phyloP scores from a whole-genome alignment of 495 filamentous ascomycete species.

The Neurospora sp. region DNA sequence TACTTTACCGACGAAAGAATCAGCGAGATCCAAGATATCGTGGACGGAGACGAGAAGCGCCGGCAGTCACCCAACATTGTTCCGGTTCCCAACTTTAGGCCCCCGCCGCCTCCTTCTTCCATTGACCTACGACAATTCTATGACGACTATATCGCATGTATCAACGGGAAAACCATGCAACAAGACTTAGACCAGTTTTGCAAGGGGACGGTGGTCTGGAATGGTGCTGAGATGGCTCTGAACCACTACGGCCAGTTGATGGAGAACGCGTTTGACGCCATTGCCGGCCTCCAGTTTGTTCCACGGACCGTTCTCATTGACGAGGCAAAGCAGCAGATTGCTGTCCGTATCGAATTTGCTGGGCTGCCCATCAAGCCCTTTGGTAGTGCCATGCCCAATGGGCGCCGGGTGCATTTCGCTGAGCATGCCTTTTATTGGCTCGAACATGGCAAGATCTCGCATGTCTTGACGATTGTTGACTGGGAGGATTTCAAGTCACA shows the following conservation, averaged over 20 bases:
- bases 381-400: slow-evolving; percentile 12
- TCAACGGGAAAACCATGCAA: slow-evolving; percentile 20
- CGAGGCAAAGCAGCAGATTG: slow-evolving; percentile 17
- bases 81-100: slow-evolving; percentile 1
- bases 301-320: slow-evolving; percentile 15
- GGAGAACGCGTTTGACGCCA: slow-evolving; percentile 13
- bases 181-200: slow-evolving; percentile 17
- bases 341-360: slow-evolving; percentile 18
- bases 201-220: slow-evolving; percentile 15
- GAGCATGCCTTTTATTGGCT: slow-evolving; percentile 28
- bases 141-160: slow-evolving; percentile 17
- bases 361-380: slow-evolving; percentile 19
- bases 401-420: slow-evolving; percentile 16
- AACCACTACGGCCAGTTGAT: slow-evolving; percentile 21
- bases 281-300: slow-evolving; percentile 16
- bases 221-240: slow-evolving; percentile 13
- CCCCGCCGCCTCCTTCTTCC: slow-evolving; percentile 9
- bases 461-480: slow-evolving; percentile 25
- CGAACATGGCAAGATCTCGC: slow-evolving; percentile 23
- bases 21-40: slow-evolving; percentile 12
- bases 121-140: slow-evolving; percentile 14
- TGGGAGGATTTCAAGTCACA: slow-evolving; percentile 21
- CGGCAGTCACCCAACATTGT: slow-evolving; percentile 7
- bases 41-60: slow-evolving; percentile 10
- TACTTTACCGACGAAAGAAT: slow-evolving; percentile 18